Base-by-base conservation (phyloP, 352 stramenopile species). In the Pythium sp. region DNA sequence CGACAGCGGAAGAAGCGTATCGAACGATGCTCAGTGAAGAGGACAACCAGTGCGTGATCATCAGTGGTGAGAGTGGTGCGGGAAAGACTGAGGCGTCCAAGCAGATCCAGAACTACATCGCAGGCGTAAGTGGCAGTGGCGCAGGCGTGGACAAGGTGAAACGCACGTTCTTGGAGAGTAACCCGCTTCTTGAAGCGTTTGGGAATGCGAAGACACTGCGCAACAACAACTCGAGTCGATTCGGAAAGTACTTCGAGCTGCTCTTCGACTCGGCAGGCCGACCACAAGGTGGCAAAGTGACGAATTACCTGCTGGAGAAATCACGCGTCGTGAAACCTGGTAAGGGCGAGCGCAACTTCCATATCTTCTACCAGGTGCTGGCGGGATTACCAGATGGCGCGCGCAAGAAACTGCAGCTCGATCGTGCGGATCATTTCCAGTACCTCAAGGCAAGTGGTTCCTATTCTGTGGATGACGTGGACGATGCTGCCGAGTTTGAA, bases 191-290 rank as follows among this genome's bases (percentile, higher is more conserved):
- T 7, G 96, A 99, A 74, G 93, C 93, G n/a, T 98, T 98, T 76
- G 96, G 96, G 38, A 99, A 99, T 68, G 95, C 94, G 65, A 97
- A 97, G 74, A 99, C 96, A 8, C 68, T 98, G 26, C 84, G 94
- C 32, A 99, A 98, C 79, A 88, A 95, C 86, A 98, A 98, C 78
- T 98, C 90, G 18, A 97, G 87, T 68, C 92, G 95, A 58, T 98
- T 98, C 68, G 95, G 95, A 41, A 98, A 98, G 79, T 97, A 97
- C 68, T 98, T 98, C 72, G 92, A 97, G 71, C 80, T 98, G 53
- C 82, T 97, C 12, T 98, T 98, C 69, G 93, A 98, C 75, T 89
- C 85, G 20, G 84, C 86, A 0, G 86, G 87, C 14, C 75, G 84
- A 8, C 82, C 84, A 32, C 87, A 95, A 66, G 91, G 91, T 22